A percentile compares a stretch with the other conserved stretches of the same genome.
Evolutionary conservation across 352 stramenopile genomes (phyloP).

Genomic region (Phytophthora fragariae): DNA sequence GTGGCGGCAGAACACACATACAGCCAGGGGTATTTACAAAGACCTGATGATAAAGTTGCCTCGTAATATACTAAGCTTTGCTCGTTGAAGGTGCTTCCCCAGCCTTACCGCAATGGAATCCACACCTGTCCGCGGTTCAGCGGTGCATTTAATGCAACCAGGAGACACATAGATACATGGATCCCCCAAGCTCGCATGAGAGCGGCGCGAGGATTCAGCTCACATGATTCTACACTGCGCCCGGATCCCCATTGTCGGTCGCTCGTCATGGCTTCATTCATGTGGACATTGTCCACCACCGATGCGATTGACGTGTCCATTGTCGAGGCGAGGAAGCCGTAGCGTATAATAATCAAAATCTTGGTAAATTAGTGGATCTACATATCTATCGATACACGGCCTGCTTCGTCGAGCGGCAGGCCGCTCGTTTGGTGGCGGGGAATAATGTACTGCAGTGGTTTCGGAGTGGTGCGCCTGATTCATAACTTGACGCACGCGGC

Average conservation of each 20-base stretch:
- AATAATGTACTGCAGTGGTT: slow-evolving; percentile 39
- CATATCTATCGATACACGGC: slow-evolving; percentile 39
- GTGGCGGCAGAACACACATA: not conserved
- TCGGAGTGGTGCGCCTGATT: slow-evolving; percentile 17
- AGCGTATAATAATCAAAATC: slow-evolving; percentile 44
- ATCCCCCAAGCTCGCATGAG: slow-evolving; percentile 21
- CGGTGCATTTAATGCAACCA: slow-evolving; percentile 15
- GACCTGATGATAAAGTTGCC: slow-evolving; percentile 33
- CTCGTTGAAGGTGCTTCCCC: slow-evolving; percentile 10
- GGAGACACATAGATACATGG: slow-evolving; percentile 35
- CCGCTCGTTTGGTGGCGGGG: slow-evolving; percentile 9
- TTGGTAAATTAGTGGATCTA: slow-evolving; percentile 50
- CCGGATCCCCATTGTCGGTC: not conserved
- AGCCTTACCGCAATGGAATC: not conserved
- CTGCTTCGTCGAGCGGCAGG: slow-evolving; percentile 9
- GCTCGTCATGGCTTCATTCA: slow-evolving; percentile 5
- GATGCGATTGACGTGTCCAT: slow-evolving; percentile 1
- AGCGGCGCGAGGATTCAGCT: slow-evolving; percentile 12
- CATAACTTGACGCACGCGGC: slow-evolving; percentile 24
- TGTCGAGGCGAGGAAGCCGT: slow-evolving; percentile 11
- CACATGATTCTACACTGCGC: not conserved
- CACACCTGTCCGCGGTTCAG: slow-evolving; percentile 29
- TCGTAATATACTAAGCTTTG: slow-evolving; percentile 37
- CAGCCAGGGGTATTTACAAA: slow-evolving; percentile 29
- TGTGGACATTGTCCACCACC: slow-evolving; percentile 21